Conservation (phyloP, 805 yeast species). For the Yarrowia sp. region DNA sequence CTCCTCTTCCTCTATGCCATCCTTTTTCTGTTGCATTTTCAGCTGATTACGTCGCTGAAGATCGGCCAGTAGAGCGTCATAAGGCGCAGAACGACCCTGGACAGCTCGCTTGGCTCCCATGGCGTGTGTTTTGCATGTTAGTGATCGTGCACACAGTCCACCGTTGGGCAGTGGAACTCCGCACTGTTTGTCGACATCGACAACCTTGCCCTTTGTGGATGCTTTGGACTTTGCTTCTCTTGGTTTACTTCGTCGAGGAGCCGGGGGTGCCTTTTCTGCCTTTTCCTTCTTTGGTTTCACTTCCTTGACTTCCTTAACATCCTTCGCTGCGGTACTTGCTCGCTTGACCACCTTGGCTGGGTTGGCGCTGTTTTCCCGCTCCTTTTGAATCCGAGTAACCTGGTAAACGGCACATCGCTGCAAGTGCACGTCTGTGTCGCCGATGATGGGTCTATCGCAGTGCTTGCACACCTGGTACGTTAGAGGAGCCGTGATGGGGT, state of each 20-base stretch:
- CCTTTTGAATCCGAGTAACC: background rate
- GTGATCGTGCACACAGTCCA: conserved; percentile 92
- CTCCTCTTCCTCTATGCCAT: conserved; percentile 38
- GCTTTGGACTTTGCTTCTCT: conserved; percentile 28
- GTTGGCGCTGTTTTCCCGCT: background rate
- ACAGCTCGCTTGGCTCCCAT: conserved; percentile 98
- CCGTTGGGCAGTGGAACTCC: conserved; percentile 93
- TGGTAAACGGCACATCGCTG: conserved; percentile 20
- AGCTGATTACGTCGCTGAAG: conserved; percentile 93
- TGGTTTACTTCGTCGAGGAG: conserved; percentile 1
- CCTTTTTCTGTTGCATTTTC: conserved; percentile 47
- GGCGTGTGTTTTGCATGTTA: conserved; percentile 96
- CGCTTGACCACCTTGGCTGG: background rate
- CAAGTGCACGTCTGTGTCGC: background rate
- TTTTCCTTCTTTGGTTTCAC: conserved; percentile 18
- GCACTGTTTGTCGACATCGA: conserved; percentile 91
- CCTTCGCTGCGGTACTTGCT: background rate
- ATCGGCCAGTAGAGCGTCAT: conserved; percentile 80
- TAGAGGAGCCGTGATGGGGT: conserved; percentile 35
- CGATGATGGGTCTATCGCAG: conserved; percentile 37
- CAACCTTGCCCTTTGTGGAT: conserved; percentile 52
- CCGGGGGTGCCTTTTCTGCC: conserved; percentile 8
- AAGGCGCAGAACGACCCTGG: conserved; percentile 87
- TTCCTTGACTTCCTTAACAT: background rate
- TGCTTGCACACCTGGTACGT: conserved; percentile 36